Conservation (phyloP, 2,329 filamentous ascomycete species). For the Furcasterigmium furcatum region DNA sequence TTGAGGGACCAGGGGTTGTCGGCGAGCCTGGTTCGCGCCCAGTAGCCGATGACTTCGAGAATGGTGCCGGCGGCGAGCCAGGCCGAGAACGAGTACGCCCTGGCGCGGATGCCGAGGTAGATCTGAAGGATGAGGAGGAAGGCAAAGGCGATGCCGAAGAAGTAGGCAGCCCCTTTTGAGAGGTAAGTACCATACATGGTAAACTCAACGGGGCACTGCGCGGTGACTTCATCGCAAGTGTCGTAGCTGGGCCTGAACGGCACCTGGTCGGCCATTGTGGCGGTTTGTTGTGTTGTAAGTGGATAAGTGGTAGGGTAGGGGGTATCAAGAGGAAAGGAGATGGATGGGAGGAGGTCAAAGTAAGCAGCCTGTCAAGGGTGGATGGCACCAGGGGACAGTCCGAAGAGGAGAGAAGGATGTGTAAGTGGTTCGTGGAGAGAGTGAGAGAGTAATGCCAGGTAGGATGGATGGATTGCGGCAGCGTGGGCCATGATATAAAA, state of each 20-base stretch:
- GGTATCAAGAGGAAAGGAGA: too few species aligned
- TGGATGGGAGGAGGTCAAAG: too few species aligned
- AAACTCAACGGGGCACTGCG: not conserved
- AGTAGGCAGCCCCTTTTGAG: not conserved
- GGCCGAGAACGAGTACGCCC: constrained; percentile 1
- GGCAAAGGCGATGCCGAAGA: constrained; percentile 1
- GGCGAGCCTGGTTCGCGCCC: not conserved
- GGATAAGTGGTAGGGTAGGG: too few species aligned
- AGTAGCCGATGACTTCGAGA: constrained; percentile 1
- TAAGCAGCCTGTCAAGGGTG: too few species aligned
- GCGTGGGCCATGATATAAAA: too few species aligned
- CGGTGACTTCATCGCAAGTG: not conserved
- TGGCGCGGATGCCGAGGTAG: not conserved
- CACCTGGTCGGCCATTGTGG: not conserved
- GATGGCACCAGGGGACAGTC: too few species aligned
- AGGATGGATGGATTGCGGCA: too few species aligned
- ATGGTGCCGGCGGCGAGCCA: constrained; percentile 3
- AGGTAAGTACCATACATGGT: constrained; percentile 3
- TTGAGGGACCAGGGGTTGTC: constrained; percentile 34
- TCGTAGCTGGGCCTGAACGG: constrained; percentile 1
- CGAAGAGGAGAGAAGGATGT: too few species aligned
- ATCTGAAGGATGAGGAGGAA: not conserved
- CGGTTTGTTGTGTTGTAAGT: not conserved
- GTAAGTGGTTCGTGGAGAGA: too few species aligned
- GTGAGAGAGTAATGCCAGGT: too few species aligned